phyloP scores from a whole-genome alignment of 2,329 filamentous ascomycete genomes.

The Nemania serpens region DNA sequence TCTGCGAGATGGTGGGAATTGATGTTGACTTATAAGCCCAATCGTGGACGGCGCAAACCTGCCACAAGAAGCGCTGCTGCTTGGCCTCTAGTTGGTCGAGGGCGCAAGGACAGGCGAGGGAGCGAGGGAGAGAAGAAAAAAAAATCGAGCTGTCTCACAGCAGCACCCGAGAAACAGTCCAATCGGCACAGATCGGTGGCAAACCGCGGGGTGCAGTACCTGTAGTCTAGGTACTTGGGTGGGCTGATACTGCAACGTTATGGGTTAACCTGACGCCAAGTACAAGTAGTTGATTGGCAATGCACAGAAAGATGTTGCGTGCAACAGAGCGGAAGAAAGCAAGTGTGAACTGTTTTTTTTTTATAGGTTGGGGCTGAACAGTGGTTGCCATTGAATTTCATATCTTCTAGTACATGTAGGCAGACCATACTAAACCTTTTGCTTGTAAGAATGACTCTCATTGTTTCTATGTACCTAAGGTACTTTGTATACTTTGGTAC shows the following conservation, averaged over 20 bases:
- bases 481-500: too few relatives aligned
- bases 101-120: background rate
- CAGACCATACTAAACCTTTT: too few relatives aligned
- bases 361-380: too few relatives aligned
- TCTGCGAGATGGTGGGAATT: constrained; percentile 5
- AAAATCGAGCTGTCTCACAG: constrained; percentile 21
- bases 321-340: too few relatives aligned
- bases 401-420: too few relatives aligned
- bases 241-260: constrained; percentile 2
- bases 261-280: too few relatives aligned
- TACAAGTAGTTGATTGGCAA: too few relatives aligned
- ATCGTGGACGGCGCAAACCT: constrained; percentile 5
- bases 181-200: constrained; percentile 27
- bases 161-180: constrained; percentile 13
- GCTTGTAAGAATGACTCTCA: too few relatives aligned
- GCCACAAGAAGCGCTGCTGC: constrained; percentile 9
- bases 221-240: background rate
- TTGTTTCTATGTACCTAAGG: too few relatives aligned
- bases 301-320: too few relatives aligned
- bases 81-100: constrained; percentile 3
- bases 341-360: too few relatives aligned
- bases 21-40: constrained; percentile 16
- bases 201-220: constrained; percentile 18
- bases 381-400: too few relatives aligned
- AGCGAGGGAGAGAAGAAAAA: background rate